phyloP scores from a whole-genome alignment of 768 basidiomycete species.

The Infundibulicybe gibba region DNA sequence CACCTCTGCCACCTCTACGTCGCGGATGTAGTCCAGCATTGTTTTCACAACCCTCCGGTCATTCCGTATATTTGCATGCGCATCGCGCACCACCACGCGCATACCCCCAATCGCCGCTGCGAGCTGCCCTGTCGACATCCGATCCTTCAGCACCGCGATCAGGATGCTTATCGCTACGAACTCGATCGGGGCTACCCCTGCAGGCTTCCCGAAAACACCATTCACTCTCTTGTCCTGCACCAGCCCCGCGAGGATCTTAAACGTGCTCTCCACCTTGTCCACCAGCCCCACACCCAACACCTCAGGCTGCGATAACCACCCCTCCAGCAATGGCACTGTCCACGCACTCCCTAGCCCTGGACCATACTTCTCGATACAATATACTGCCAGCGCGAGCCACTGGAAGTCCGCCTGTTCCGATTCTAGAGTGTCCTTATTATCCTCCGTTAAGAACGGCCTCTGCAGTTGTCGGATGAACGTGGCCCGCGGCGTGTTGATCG shows the following conservation, averaged over 20 bases:
- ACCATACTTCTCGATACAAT: constrained; percentile 40
- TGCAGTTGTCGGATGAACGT: constrained; percentile 57
- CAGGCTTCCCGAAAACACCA: constrained; percentile 31
- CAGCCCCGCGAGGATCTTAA: constrained; percentile 42
- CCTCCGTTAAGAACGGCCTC: constrained; percentile 36
- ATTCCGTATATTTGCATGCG: constrained; percentile 63
- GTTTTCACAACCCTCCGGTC: constrained; percentile 55
- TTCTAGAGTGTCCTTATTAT: constrained; percentile 43
- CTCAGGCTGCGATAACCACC: constrained; percentile 40
- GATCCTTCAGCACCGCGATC: constrained; percentile 44
- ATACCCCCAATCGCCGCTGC: constrained; percentile 43
- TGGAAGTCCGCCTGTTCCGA: constrained; percentile 53
- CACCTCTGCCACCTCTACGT: too few species aligned
- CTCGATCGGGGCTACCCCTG: constrained; percentile 66
- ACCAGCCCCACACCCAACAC: constrained; percentile 26
- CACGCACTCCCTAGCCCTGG: constrained; percentile 18
- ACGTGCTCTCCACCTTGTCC: constrained; percentile 34
- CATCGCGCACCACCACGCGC: constrained; percentile 48
- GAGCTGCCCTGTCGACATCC: constrained; percentile 33
- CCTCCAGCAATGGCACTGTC: constrained; percentile 38
- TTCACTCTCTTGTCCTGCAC: constrained; percentile 31
- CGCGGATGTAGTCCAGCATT: constrained; percentile 51
- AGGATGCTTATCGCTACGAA: constrained; percentile 56
- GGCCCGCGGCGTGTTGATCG: constrained; percentile 54
- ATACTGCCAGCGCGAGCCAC: constrained; percentile 51